A percentile compares a stretch with the other conserved stretches of the same genome.
Evolutionary conservation across 176 grass and related monocot genomes (phyloP).

Genomic region (Bonia amplexicaulis): DNA sequence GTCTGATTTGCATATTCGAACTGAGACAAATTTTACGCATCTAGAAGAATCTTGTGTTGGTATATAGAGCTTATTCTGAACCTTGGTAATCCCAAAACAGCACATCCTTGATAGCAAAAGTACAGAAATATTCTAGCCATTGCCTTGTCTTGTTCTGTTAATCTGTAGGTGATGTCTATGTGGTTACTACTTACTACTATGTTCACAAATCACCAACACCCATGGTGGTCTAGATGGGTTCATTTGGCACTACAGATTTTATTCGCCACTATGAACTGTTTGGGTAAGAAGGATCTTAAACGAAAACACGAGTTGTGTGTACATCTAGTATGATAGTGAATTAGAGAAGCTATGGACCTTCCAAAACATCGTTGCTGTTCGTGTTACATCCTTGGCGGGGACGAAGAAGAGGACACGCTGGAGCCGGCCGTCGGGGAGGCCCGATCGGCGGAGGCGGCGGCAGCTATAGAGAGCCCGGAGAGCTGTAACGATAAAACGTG

Average conservation of each 20-base stretch:
- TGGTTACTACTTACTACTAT: neutral
- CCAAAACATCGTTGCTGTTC: neutral
- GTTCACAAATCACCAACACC: neutral
- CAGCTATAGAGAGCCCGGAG: neutral
- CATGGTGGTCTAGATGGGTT: neutral
- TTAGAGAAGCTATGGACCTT: neutral
- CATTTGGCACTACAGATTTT: neutral
- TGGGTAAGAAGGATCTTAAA: neutral
- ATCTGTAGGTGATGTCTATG: neutral
- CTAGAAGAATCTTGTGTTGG: neutral
- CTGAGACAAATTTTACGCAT: neutral
- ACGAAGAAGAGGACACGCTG: neutral
- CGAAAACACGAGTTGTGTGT: neutral
- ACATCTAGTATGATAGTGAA: no score
- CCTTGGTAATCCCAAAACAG: neutral
- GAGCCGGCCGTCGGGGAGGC: neutral
- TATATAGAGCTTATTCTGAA: neutral
- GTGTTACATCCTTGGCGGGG: neutral
- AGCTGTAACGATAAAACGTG: neutral
- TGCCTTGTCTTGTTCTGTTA: neutral
- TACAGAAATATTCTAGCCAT: neutral
- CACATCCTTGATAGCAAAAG: neutral
- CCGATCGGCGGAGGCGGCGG: no score
- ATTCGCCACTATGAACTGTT: neutral
- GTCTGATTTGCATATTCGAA: neutral